Percentiles rank a stretch among this genome's conserved stretches.
Evolutionary conservation across 139 green algal genomes (phyloP).

Genomic region (Chara braunii): DNA sequence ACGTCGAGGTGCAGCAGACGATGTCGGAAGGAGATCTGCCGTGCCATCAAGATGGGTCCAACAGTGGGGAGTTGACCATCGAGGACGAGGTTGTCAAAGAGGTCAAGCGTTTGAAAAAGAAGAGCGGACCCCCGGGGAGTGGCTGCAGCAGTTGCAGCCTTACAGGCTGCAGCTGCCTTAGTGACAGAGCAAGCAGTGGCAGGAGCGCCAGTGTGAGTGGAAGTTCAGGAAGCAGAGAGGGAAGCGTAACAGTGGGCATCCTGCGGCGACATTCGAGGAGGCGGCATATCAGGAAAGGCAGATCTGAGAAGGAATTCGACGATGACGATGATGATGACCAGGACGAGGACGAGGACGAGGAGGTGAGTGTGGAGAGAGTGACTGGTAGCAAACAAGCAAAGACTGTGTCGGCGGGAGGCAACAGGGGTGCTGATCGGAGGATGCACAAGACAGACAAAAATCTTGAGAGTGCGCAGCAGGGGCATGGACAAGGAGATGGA

Average conservation of each 20-base stretch:
- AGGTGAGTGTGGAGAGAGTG: not conserved
- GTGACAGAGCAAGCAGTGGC: conserved; percentile 11
- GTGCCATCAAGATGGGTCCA: not conserved
- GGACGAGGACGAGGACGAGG: not conserved
- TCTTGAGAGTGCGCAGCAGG: no score
- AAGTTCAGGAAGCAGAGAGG: no score
- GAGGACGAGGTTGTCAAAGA: conserved; percentile 19
- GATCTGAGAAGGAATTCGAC: no score
- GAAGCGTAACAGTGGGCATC: no score
- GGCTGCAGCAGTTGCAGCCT: conserved; percentile 16
- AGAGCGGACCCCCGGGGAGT: conserved; percentile 1
- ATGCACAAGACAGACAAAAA: no score
- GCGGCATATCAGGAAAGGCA: no score
- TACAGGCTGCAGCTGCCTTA: conserved; percentile 18
- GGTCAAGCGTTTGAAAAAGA: conserved; percentile 31
- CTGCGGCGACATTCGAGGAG: no score
- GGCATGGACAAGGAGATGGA: no score
- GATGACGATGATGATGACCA: no score
- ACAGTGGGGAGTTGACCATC: conserved; percentile 23
- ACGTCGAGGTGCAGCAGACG: conserved; percentile 19
- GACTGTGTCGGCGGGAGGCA: no score
- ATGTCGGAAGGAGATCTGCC: not conserved
- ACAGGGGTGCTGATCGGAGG: no score
- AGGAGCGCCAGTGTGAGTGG: conserved; percentile 21
- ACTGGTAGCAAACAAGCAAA: not conserved